These are phyloP conservation scores for Cutaneotrichosporon sp. DNA, from an alignment of 1,284 basidiomycete species.

Conservation along the genomic window DNA sequence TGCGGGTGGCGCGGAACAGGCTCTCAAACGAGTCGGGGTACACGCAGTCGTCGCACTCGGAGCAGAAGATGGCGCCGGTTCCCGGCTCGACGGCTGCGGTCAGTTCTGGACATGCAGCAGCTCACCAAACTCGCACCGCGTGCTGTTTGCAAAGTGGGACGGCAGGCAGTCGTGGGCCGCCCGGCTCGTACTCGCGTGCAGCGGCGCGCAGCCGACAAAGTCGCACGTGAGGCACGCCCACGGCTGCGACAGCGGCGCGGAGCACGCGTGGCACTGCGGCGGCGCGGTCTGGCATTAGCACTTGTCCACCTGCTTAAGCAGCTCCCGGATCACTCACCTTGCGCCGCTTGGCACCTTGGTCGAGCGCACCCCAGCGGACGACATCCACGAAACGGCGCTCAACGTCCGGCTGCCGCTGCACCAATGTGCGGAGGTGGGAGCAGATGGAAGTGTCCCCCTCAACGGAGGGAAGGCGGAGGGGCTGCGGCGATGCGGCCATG, in stretches of 20 bases:
- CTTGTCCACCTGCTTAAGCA: no score
- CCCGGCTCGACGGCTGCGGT: conserved; percentile 61
- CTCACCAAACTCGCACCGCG: conserved; percentile 67
- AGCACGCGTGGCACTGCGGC: conserved; percentile 69
- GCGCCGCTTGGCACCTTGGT: conserved; percentile 40
- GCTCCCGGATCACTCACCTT: conserved; percentile 34
- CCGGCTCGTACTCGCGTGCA: conserved; percentile 58
- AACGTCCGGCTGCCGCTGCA: conserved; percentile 20
- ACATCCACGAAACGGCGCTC: conserved; percentile 35
- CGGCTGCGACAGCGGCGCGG: conserved; percentile 64
- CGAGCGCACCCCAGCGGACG: conserved; percentile 40
- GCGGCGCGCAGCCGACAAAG: conserved; percentile 68
- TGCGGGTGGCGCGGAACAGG: conserved; percentile 51
- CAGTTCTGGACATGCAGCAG: no score
- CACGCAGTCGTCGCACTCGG: conserved; percentile 63
- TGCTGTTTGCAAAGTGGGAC: conserved; percentile 30
- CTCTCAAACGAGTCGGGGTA: conserved; percentile 58
- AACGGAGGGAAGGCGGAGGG: conserved; percentile 7
- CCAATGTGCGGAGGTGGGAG: conserved; percentile 31
- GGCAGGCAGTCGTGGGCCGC: conserved; percentile 47
- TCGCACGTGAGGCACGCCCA: conserved; percentile 77
- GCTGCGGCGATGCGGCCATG: background rate
- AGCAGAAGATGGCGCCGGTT: conserved; percentile 64
- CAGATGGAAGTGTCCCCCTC: conserved; percentile 41
- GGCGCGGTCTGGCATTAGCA: conserved; percentile 40